Evolutionary conservation across 2,329 filamentous ascomycete species (phyloP).

Genomic region (Aspergillus tamarii): DNA sequence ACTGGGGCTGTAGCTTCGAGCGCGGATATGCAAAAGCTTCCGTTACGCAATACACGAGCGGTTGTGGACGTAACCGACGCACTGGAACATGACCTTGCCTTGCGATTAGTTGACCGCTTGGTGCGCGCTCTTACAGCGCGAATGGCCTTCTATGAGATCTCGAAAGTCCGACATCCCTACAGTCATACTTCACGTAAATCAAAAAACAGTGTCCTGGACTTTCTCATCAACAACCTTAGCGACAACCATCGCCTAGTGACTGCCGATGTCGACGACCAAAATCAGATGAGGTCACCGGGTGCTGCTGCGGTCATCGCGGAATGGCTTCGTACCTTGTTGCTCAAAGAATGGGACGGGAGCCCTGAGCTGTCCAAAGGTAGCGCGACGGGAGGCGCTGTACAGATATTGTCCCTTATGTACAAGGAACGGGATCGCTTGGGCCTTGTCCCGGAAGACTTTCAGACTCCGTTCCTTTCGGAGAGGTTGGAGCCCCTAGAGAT

Average conservation of each 20-base stretch:
- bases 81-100: constrained; percentile 55
- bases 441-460: constrained; percentile 70
- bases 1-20: constrained; percentile 43
- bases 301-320: constrained; percentile 43
- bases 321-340: constrained; percentile 65
- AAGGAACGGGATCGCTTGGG: constrained; percentile 69
- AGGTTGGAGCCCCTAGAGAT: constrained; percentile 74
- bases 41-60: constrained; percentile 31
- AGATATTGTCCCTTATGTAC: constrained; percentile 74
- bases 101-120: constrained; percentile 54
- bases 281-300: constrained; percentile 24
- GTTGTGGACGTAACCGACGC: constrained; percentile 45
- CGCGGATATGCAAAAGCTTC: constrained; percentile 39
- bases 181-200: constrained; percentile 32
- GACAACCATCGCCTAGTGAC: constrained; percentile 29
- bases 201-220: constrained; percentile 39
- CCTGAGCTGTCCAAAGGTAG: constrained; percentile 70
- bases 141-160: constrained; percentile 53
- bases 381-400: constrained; percentile 75
- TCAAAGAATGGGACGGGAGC: constrained; percentile 79
- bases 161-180: constrained; percentile 39
- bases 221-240: constrained; percentile 39
- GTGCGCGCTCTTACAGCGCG: constrained; percentile 54
- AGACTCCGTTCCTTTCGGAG: constrained; percentile 74
- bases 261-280: constrained; percentile 10